Evolutionary conservation across 1,284 basidiomycete genomes (phyloP).

Genomic region (Clitocybe nebularis): DNA sequence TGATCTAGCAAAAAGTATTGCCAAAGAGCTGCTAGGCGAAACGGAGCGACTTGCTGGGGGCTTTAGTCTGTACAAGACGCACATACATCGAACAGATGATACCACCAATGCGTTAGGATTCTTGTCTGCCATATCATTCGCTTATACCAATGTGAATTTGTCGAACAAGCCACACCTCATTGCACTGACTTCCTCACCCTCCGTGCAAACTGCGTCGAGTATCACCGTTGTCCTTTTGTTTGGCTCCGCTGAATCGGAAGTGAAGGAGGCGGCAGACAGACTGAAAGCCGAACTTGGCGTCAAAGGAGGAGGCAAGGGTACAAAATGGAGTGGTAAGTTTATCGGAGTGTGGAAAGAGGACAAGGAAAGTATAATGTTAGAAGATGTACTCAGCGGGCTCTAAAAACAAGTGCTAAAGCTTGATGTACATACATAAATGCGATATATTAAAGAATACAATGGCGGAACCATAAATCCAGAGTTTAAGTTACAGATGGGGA

Average conservation of each 20-base stretch:
- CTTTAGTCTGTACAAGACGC: slow-evolving; percentile 35
- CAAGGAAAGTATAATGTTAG: slow-evolving; percentile 36
- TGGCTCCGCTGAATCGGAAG: slow-evolving; percentile 54
- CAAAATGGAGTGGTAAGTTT: slow-evolving; percentile 67
- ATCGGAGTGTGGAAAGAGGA: slow-evolving; percentile 48
- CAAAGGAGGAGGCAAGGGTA: slow-evolving; percentile 65
- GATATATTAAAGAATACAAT: too few relatives aligned
- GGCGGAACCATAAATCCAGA: too few relatives aligned
- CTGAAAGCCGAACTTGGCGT: slow-evolving; percentile 54
- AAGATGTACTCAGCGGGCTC: slow-evolving; percentile 35
- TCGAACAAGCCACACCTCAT: slow-evolving; percentile 39
- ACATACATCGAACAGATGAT: slow-evolving; percentile 61
- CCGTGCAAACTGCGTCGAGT: slow-evolving; percentile 45
- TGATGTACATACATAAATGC: too few relatives aligned
- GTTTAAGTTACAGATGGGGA: too few relatives aligned
- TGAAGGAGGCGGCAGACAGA: slow-evolving; percentile 56
- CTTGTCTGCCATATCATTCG: slow-evolving; percentile 51
- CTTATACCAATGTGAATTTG: slow-evolving; percentile 35
- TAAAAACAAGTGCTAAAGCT: too few relatives aligned
- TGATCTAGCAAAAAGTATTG: slow-evolving; percentile 64
- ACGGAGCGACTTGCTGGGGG: slow-evolving; percentile 22
- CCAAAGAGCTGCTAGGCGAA: slow-evolving; percentile 38
- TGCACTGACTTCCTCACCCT: slow-evolving; percentile 59
- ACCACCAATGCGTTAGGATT: slow-evolving; percentile 57
- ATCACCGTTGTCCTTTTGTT: slow-evolving; percentile 57